Conservation (phyloP, 345 rosid genomes). For the Eucalyptus melliodora region DNA sequence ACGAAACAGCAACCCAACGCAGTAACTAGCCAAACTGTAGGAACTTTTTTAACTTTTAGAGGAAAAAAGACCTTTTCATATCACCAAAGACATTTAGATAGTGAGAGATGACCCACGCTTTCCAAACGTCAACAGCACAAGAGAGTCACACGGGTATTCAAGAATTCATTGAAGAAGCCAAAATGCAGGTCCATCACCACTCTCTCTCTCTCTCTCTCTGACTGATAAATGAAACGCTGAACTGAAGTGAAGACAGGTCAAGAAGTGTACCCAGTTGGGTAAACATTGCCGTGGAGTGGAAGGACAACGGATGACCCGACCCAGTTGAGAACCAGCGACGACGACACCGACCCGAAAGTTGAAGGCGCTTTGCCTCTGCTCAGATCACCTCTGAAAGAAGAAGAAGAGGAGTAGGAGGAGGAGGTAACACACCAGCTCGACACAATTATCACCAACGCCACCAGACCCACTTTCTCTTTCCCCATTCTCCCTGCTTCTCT, state of each 20-base stretch:
- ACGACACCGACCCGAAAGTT: not conserved
- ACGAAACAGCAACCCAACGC: not conserved
- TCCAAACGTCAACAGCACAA: not conserved
- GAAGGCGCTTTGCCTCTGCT: not conserved
- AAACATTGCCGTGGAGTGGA: conserved; percentile 66
- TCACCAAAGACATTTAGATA: not conserved
- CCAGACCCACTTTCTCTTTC: conserved; percentile 1
- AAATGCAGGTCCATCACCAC: not conserved
- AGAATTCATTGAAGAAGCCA: not conserved
- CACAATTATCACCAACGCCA: not conserved
- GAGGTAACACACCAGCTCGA: not conserved
- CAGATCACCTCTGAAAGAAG: not conserved
- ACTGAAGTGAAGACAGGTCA: not conserved
- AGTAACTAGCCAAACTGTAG: not conserved
- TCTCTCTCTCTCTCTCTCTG: not conserved
- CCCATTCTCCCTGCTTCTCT: conserved; percentile 1
- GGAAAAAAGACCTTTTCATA: no score
- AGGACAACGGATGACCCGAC: conserved; percentile 51
- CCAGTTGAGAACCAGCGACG: not conserved
- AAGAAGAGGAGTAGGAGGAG: not conserved
- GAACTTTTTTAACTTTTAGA: not conserved
- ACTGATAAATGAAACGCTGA: not conserved
- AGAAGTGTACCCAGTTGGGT: conserved; percentile 20
- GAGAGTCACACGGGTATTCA: not conserved
- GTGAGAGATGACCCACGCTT: not conserved